Evolutionary conservation across 371 early-diverging fungal genomes (phyloP).

Genomic region (Zancudomyces culisetae): DNA sequence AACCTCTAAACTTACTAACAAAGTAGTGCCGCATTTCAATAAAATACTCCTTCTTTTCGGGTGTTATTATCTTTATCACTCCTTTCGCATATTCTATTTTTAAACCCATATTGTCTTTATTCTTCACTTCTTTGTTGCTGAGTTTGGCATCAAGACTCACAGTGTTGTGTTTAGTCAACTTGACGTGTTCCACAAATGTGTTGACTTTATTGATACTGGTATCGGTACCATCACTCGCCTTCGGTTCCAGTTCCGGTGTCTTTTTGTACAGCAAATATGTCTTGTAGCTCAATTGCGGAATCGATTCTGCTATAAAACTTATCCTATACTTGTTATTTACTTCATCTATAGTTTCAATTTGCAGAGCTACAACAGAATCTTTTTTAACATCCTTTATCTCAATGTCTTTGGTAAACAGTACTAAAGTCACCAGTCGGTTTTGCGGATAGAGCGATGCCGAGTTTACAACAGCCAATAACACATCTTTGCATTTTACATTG

Average conservation of each 20-base stretch:
- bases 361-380: too few species aligned
- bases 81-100: too few species aligned
- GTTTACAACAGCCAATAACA: not conserved
- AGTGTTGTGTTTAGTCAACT: not conserved
- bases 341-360: slow-evolving; percentile 3
- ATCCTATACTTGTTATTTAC: slow-evolving; percentile 3
- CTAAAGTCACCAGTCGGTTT: not conserved
- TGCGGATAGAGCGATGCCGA: not conserved
- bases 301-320: slow-evolving; percentile 11
- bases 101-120: slow-evolving; percentile 4
- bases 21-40: slow-evolving; percentile 16
- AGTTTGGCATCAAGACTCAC: not conserved
- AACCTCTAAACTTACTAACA: slow-evolving; percentile 14
- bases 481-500: not conserved
- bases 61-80: slow-evolving; percentile 1
- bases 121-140: slow-evolving; percentile 1
- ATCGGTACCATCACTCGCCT: too few species aligned
- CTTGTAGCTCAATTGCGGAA: slow-evolving; percentile 12
- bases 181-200: not conserved
- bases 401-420: not conserved
- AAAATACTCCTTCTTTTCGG: not conserved
- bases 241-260: too few species aligned
- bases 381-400: slow-evolving; percentile 2
- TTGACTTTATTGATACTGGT: not conserved
- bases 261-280: slow-evolving; percentile 6